Evolutionary conservation across 306 rosid species (phyloP).

Genomic region (Cicer arietinum): DNA sequence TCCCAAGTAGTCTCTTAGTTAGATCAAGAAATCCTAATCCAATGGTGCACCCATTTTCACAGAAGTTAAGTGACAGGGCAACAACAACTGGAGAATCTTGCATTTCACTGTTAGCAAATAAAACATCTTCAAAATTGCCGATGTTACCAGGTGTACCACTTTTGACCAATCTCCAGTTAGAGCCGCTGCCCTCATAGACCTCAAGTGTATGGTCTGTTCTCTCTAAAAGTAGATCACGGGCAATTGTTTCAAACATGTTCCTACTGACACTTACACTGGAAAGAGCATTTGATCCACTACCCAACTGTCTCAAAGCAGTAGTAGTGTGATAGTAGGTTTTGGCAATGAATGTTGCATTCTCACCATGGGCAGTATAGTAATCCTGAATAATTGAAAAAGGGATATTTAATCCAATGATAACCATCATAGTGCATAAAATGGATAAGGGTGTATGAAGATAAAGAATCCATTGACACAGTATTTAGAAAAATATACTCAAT

Average conservation of each 20-base stretch:
- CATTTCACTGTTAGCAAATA: constrained; percentile 97
- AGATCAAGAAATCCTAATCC: constrained; percentile 86
- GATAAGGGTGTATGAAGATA: constrained; percentile 26
- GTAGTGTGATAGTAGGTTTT: constrained; percentile 91
- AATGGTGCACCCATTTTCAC: constrained; percentile 78
- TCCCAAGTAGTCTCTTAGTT: constrained; percentile 84
- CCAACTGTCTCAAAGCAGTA: constrained; percentile 81
- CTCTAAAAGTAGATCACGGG: constrained; percentile 86
- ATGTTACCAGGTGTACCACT: constrained; percentile 97
- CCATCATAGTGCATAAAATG: constrained; percentile 36
- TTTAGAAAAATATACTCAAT: constrained; percentile 1
- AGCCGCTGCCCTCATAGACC: constrained; percentile 94
- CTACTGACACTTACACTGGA: constrained; percentile 84
- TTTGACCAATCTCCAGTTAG: constrained; percentile 82
- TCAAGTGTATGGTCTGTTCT: constrained; percentile 91
- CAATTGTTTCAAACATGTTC: constrained; percentile 87
- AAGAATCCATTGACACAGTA: constrained; percentile 33
- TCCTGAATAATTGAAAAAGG: constrained; percentile 60
- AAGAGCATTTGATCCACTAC: constrained; percentile 70
- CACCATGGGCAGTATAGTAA: constrained; percentile 93
- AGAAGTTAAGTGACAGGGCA: constrained; percentile 70
- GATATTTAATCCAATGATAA: constrained; percentile 17
- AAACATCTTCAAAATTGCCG: constrained; percentile 84
- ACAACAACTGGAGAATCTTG: constrained; percentile 91
- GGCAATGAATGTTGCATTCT: constrained; percentile 88